phyloP scores from a whole-genome alignment of 2,329 filamentous ascomycete species.

The Calonectria honghensis region DNA sequence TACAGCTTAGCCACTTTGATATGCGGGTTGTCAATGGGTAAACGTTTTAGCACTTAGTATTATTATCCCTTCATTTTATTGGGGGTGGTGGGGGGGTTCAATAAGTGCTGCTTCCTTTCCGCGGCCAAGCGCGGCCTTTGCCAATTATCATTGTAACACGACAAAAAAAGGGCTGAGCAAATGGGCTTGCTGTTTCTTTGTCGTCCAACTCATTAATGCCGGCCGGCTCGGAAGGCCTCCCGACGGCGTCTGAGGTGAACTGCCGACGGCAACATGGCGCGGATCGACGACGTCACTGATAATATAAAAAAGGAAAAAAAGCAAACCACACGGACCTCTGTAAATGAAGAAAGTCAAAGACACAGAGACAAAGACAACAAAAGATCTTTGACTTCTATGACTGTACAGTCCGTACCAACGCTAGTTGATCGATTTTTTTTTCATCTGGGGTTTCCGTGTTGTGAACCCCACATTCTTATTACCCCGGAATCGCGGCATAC shows the following conservation, averaged over 20 bases:
- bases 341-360: not conserved
- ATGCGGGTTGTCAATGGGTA: constrained; percentile 35
- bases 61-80: not conserved
- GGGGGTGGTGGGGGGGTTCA: not conserved
- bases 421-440: constrained; percentile 30
- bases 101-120: constrained; percentile 15
- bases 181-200: not conserved
- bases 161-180: constrained; percentile 1
- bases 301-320: not conserved
- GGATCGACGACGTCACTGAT: not conserved
- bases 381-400: not conserved
- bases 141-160: not conserved
- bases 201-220: constrained; percentile 1
- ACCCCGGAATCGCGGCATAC: constrained; percentile 46
- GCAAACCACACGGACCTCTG: not conserved
- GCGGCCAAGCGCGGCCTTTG: constrained; percentile 8
- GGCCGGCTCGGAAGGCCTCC: constrained; percentile 12
- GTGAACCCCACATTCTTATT: constrained; percentile 49
- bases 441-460: constrained; percentile 35
- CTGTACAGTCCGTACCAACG: constrained; percentile 20
- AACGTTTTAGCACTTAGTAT: not conserved
- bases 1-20: constrained; percentile 30
- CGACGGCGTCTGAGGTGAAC: constrained; percentile 4
- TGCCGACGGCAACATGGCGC: constrained; percentile 12
- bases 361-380: not conserved